phyloP scores from a whole-genome alignment of 2,329 filamentous ascomycete species.

The Immersiporthe knoxdaviesiana region DNA sequence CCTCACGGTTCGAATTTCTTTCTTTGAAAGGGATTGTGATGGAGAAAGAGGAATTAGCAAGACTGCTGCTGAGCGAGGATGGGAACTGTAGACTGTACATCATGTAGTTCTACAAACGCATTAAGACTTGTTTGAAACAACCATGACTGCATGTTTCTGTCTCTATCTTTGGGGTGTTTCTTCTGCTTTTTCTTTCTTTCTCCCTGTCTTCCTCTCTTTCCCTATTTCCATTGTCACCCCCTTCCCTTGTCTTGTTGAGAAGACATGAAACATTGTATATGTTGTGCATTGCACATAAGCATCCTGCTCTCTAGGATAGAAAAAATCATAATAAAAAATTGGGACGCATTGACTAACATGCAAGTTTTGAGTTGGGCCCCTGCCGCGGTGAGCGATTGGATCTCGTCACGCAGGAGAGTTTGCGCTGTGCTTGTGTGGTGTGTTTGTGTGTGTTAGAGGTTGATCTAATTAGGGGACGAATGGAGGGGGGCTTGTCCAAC shows the following conservation, averaged over 20 bases:
- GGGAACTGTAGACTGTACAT: conserved; percentile 18
- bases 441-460: not conserved
- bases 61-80: not conserved
- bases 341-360: not conserved
- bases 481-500: not conserved
- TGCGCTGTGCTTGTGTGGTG: not conserved
- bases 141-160: not conserved
- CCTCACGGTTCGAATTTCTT: conserved; percentile 8
- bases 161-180: not conserved
- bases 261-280: not conserved
- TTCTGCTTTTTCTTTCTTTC: not conserved
- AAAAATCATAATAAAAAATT: not conserved
- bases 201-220: too few species aligned
- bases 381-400: not conserved
- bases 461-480: conserved; percentile 14
- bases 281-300: not conserved
- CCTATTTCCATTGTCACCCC: not conserved
- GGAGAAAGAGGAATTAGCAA: not conserved
- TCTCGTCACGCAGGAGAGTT: not conserved
- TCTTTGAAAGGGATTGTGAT: not conserved
- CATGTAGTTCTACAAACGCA: conserved; percentile 22
- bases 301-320: not conserved
- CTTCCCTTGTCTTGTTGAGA: not conserved
- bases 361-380: conserved; percentile 13
- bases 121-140: not conserved